Base-by-base conservation (phyloP, 176 grass and related monocot species). In the Metroxylon sagu region DNA sequence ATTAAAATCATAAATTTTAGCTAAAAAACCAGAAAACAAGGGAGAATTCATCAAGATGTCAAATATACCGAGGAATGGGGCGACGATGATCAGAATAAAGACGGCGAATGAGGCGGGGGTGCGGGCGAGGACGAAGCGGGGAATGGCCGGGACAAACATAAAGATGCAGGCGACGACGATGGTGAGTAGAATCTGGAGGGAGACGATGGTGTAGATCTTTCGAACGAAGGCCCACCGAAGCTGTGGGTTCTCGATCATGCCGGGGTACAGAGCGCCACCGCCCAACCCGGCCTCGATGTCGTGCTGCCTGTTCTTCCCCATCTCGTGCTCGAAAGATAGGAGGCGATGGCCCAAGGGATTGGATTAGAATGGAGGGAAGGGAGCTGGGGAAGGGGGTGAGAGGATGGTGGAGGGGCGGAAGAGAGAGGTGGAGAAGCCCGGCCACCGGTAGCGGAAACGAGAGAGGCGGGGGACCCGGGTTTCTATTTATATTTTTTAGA, bases 191-290 rank as follows among this genome's bases (percentile, higher is more conserved):
- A 87, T 69, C 65, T 87, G 80, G 63, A 70, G 18, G 56, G 80
- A 64, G 17, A 82, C 64, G 51, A 87, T 79, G 58, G 17, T 25
- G 73, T 85, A 94, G 49, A 94, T 80, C 69, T 85, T 94, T 12
- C 89, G 77, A 65, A 94, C 79, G 80, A 94, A 94, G 50, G 70
- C 89, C 89, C 89, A 84, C 59, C 84, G 84, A 16, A 93, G 56
- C 69, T 84, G 65, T 4, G 77, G 80, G 62, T 68, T 78, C 68
- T 87, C 83, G 3, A 62, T 75, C 89, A 87, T 71, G 74, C 76
- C 66, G 14, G 74, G 62, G 71, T 83, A 89, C 29, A 74, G 12
- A 18, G 52, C 31, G 23, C n/a, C 60, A 35, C 65, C 56, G 19
- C 43, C 61, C 35, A 3, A 16, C 43, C 60, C 73, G 15, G 28